Base-by-base conservation (phyloP, 176 grass and related monocot species). In the Metroxylon sagu region DNA sequence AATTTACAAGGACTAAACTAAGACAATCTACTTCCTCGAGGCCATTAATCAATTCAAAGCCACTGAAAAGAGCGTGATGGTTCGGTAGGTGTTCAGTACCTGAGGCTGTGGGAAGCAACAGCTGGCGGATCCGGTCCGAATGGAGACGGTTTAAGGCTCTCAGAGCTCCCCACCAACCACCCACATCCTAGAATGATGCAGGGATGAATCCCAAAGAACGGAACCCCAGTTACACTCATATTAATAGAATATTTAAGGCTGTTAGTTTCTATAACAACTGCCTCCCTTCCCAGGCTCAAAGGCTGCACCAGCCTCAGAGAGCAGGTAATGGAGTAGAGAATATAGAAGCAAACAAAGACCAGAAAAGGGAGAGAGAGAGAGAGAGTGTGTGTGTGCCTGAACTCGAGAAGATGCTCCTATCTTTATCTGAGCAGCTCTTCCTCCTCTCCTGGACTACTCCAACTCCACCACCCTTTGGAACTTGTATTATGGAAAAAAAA, bases 391-490 rank as follows among this genome's bases (percentile, higher is more conserved):
- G 83, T 77, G 91, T 82, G 65, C 87, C 72, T 39, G 63, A 78
- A 53, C 71, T 64, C 27, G 28, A 71, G 19, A 76, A 69, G 61
- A 83, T 64, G 73, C 73, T 78, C 61, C 74, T 77, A 5, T 90
- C 83, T 59, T 79, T 85, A 75, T 97, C 83, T 5, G 92, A 97
- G 65, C 92, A 97, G 69, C 92, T 90, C 78, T 78, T 90, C 57
- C 83, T 73, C 87, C 83, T 89, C 35, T 43, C 27, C 58, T 67
- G 31, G 6, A 55, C 65, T 6, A 26, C 50, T 18, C 63, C 39
- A 30, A 74, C 68, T 4, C 57, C 74, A 16, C 71, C 72, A 7
- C 54, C 84, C 82, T 62, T 43, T 43, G 35, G 10, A 43, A 43
- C 21, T 43, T 43, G 12, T 0, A 43, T 43, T 12, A 14, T 2